These are phyloP conservation scores for Teratosphaeria zuluensis DNA, from an alignment of 2,329 filamentous ascomycete genomes.

Conservation along the genomic window DNA sequence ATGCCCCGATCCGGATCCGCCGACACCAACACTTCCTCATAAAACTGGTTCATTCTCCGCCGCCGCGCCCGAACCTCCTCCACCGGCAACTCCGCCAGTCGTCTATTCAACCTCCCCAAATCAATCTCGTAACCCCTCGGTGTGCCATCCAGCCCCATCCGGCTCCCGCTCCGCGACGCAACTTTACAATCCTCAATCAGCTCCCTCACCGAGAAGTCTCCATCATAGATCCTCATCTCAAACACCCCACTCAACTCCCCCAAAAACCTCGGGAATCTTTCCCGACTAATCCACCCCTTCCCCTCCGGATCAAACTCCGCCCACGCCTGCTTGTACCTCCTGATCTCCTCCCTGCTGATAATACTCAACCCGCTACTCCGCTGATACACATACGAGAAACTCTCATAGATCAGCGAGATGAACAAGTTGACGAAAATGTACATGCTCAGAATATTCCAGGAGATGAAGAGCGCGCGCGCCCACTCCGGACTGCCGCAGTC, in stretches of 20 bases:
- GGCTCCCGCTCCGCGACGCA: constrained; percentile 24
- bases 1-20: constrained; percentile 85
- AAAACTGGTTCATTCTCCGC: constrained; percentile 83
- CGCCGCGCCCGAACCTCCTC: constrained; percentile 64
- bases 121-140: constrained; percentile 46
- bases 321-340: constrained; percentile 97
- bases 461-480: constrained; percentile 82
- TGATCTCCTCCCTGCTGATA: constrained; percentile 85
- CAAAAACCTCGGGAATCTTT: constrained; percentile 77
- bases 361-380: constrained; percentile 84
- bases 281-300: constrained; percentile 81
- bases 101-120: constrained; percentile 61
- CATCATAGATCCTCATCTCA: constrained; percentile 91
- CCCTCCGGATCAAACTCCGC: constrained; percentile 88
- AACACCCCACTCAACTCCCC: constrained; percentile 90
- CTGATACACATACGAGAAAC: constrained; percentile 98
- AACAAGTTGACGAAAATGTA: constrained; percentile 99
- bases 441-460: constrained; percentile 99
- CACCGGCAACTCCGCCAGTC: constrained; percentile 65
- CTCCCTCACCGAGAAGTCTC: constrained; percentile 74
- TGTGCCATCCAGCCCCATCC: background rate
- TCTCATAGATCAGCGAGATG: constrained; percentile 97
- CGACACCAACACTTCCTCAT: constrained; percentile 89
- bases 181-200: constrained; percentile 77
- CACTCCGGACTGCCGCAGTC: constrained; percentile 88